Evolutionary conservation across 805 yeast genomes (phyloP), one percentile per base, ranked within the genome.

Genomic region (Candida silvatica): DNA sequence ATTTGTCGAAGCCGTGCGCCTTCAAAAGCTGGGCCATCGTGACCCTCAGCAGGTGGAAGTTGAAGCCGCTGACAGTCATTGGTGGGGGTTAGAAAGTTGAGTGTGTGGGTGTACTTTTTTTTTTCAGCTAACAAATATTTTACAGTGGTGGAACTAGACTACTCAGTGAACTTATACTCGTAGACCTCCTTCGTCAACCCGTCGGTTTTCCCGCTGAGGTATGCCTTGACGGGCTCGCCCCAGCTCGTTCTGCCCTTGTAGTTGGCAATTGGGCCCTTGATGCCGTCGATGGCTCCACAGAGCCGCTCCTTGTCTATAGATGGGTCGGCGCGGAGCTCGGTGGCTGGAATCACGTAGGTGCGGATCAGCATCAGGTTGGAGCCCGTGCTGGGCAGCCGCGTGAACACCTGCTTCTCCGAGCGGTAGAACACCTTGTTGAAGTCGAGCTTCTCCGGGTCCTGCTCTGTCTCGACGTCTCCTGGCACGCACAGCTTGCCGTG

Each of bases 1-100:
- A 77, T 46, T 77, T 69, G 41, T 85, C 95, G 48, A 87, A 85
- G 0, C 98, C 98, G 20, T 77, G 72, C 0, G 92, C 76, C 41
- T 85, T 76, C 35, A 90, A 66, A 4, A 80, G 61, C 58, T 80
- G 78, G 1, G 71, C 66, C 22, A 57, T 42, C 4, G 60, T 47
- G 7, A 56, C 43, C 36, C 57, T 42, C 34, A 56, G 41, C 9
- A 56, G 41, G 32, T 56, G 59, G 25, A 54, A 56, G 36, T 47
- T 49, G 37, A 56, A 56, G 26, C 48, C 44, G 30, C 47, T 46
- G 23, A 45, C 38, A 2, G 52, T 16, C 56, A 51, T 50, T 6
- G n/a, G 15, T 9, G 11, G 31, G 20, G 20, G 29, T 7, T 12
- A 29, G 6, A 15, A 15, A 12, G 14, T 12, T 26, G 7, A 12